Evolutionary conservation across 2,329 filamentous ascomycete genomes (phyloP), one percentile per base, ranked within the genome.

Genomic region (Xylariaceae sp.): DNA sequence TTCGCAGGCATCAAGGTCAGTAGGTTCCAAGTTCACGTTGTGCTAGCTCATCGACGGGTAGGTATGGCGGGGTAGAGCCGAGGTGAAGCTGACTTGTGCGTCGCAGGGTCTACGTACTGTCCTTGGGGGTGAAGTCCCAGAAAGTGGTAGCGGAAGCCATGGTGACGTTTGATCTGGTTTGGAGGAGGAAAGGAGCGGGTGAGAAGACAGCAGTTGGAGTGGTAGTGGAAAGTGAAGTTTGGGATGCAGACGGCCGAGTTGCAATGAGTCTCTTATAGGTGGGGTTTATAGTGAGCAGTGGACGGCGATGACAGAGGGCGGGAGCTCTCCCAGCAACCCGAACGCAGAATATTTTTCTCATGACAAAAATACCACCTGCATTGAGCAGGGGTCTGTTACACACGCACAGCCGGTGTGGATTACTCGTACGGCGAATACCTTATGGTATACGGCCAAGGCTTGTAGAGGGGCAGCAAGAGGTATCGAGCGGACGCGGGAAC

Each of bases 61-160:
- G 11, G 31, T 9, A 44, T 31, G 19, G 18, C 42, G 45, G 39
- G 36, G 32, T 17, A 31, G 7, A n/a, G n/a, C 17, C 35, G 4
- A 31, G 44, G 44, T 49, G 22, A 12, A 12, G 43, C n/a, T 14
- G 14, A 19, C 11, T 4, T 18, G 43, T 6, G 43, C 7, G 10
- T 15, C 14, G 5, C 4, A 19, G 17, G 39, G 39, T 45, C 38
- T 43, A 79, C 85, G 56, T 76, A 90, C 87, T 90, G 72, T 92
- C 84, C 60, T 87, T 81, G 58, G 88, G 85, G 75, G 85, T 89
- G 73, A 95, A 95, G 68, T 91, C 86, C 77, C 86, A 94, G 69
- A 95, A 89, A 48, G 68, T 75, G 17, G 84, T 85, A 60, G 83
- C 84, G 48, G 84, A 85, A 27, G 85, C 73, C 85, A 88, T 89